Percentiles rank a stretch among this genome's conserved stretches.
Evolutionary conservation across 345 rosid genomes (phyloP).

Genomic region (Populus tremula): DNA sequence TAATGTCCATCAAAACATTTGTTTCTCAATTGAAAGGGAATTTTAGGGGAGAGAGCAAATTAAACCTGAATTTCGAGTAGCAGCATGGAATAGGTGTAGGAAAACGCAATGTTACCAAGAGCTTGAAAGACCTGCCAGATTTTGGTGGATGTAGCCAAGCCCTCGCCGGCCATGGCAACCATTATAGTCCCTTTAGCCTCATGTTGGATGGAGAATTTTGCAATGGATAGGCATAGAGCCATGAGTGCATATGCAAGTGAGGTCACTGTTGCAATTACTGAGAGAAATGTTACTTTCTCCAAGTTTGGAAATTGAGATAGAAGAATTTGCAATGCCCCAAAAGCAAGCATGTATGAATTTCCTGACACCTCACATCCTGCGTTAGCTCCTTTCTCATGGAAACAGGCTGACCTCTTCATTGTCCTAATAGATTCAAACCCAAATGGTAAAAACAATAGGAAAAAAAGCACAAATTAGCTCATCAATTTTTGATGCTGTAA

Average conservation of each 20-base stretch:
- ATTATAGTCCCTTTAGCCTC: constrained; percentile 1
- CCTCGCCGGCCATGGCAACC: neutral
- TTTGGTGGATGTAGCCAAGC: constrained; percentile 17
- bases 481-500: neutral
- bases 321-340: constrained; percentile 29
- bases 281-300: constrained; percentile 16
- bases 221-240: constrained; percentile 9
- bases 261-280: constrained; percentile 16
- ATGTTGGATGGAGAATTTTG: neutral
- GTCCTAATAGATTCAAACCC: constrained; percentile 11
- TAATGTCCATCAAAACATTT: neutral
- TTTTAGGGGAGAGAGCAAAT: neutral
- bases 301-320: constrained; percentile 48
- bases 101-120: constrained; percentile 48
- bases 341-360: constrained; percentile 12
- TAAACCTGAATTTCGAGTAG: constrained; percentile 25
- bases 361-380: constrained; percentile 21
- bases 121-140: constrained; percentile 47
- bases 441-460: neutral
- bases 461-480: no score
- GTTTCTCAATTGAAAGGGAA: no score
- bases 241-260: constrained; percentile 12
- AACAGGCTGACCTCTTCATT: constrained; percentile 23
- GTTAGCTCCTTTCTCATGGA: constrained; percentile 8
- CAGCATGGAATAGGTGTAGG: constrained; percentile 36